Conservation (phyloP, 371 early-diverging fungal species). For the Batrachochytrium dendrobatidis region DNA sequence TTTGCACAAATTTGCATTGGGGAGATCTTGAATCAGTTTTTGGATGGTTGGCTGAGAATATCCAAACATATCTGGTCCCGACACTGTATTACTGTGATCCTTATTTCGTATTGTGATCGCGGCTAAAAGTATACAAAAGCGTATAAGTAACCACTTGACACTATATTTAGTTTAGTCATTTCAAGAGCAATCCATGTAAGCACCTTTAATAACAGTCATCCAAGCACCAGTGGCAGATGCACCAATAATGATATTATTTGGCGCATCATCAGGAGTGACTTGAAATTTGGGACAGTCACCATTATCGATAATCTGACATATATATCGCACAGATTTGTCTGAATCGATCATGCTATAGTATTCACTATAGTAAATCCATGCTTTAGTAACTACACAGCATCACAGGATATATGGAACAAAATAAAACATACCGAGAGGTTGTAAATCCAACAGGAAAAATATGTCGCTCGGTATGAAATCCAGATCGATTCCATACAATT, state of each 20-base stretch:
- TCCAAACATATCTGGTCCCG: conserved; percentile 88
- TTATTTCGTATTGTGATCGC: conserved; percentile 69
- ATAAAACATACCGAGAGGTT: conserved; percentile 21
- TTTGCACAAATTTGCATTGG: conserved; percentile 58
- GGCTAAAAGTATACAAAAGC: conserved; percentile 18
- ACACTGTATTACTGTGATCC: conserved; percentile 71
- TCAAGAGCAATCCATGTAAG: not conserved
- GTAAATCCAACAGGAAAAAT: conserved; percentile 88
- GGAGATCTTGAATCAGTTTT: conserved; percentile 85
- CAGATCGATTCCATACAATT: conserved; percentile 69
- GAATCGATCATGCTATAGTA: conserved; percentile 76
- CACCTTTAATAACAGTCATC: conserved; percentile 70
- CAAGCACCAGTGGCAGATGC: conserved; percentile 85
- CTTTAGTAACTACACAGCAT: too few relatives aligned
- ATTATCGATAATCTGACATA: conserved; percentile 73
- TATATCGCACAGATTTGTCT: conserved; percentile 60
- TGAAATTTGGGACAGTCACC: conserved; percentile 76
- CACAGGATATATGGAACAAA: too few relatives aligned
- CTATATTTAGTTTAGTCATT: not conserved
- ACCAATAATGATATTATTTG: conserved; percentile 54
- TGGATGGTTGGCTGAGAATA: conserved; percentile 81
- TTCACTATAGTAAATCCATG: conserved; percentile 30
- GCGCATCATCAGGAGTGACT: conserved; percentile 63
- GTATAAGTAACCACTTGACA: not conserved
- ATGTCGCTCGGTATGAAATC: conserved; percentile 85